Conservation (phyloP, 768 basidiomycete species). For the Suillus luteus region DNA sequence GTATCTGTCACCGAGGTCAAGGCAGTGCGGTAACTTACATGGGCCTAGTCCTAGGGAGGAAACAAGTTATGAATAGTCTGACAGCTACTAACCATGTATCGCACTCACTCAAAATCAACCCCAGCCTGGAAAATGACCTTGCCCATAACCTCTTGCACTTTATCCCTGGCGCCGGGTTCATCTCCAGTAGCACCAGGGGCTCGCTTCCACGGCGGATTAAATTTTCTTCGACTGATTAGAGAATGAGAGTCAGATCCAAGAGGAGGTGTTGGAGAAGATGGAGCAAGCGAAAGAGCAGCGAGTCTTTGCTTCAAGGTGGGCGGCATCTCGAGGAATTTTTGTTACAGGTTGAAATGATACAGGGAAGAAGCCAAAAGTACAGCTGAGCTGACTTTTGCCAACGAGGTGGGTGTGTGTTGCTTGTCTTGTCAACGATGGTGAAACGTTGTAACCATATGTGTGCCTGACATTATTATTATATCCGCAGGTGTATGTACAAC, state of each 20-base stretch:
- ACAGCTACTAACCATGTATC: constrained; percentile 9
- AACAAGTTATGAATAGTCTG: constrained; percentile 11
- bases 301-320: constrained; percentile 67
- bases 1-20: constrained; percentile 2
- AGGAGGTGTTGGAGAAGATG: constrained; percentile 49
- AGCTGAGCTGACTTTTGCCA: background rate
- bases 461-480: constrained; percentile 2
- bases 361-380: background rate
- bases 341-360: constrained; percentile 1
- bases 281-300: constrained; percentile 57
- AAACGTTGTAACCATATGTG: constrained; percentile 6
- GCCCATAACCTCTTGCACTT: constrained; percentile 64
- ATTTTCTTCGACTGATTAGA: constrained; percentile 38
- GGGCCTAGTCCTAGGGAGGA: constrained; percentile 67
- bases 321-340: constrained; percentile 21
- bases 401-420: constrained; percentile 1
- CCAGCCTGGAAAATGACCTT: constrained; percentile 87
- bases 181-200: constrained; percentile 27
- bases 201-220: constrained; percentile 58
- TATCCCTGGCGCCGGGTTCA: constrained; percentile 38
- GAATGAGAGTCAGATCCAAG: constrained; percentile 20
- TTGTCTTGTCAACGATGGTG: constrained; percentile 1
- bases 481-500: background rate
- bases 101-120: constrained; percentile 82
- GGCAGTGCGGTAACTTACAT: constrained; percentile 55